Base-by-base conservation (phyloP, 1,284 basidiomycete genomes). In the Termitomyces sp. region DNA sequence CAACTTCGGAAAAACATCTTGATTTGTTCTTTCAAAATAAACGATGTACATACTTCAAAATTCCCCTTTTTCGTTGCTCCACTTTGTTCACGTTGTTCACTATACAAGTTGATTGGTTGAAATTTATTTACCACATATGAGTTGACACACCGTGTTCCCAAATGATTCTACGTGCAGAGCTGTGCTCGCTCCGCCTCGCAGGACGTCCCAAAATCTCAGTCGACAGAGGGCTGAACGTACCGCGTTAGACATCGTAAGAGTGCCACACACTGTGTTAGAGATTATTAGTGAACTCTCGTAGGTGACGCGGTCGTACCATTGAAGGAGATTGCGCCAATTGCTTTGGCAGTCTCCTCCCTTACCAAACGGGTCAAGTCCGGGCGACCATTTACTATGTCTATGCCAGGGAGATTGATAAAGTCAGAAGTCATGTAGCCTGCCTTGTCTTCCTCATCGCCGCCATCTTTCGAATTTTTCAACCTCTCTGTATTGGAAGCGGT, bases 161-260 rank as follows among this genome's bases (percentile, higher is more conserved):
- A 62, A 64, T 3, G 59, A 58, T 46, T 71, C 70, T 10, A 70
- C 58, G 54, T 69, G 67, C 21, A 71, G 57, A 15, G 57, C 57
- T 17, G 69, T 61, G 21, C 62, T 65, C n/a, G 68, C 66, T 7
- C 66, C 70, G 7, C 68, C 68, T 46, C 59, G 58, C 21, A 71
- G 44, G 12, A 71, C 58, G 38, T 69, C 68, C 56, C 60, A 43
- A 10, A 62, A 59, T 3, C 70, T 61, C n/a, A 65, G 64, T 9
- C 40, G 39, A 21, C 67, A 60, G 24, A 68, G 42, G 1, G 65
- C 64, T 2, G 56, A 52, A 13, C 63, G 58, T 3, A 67, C 67
- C 2, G 61, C 50, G n/a, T 58, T 52, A 0, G 63, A 55, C 13
- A 70, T 54, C 1, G 57, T 52, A 24, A 55, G 53, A 0, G 64